phyloP scores from a whole-genome alignment of 1,139 yeast species.

The Candida smagusa region DNA sequence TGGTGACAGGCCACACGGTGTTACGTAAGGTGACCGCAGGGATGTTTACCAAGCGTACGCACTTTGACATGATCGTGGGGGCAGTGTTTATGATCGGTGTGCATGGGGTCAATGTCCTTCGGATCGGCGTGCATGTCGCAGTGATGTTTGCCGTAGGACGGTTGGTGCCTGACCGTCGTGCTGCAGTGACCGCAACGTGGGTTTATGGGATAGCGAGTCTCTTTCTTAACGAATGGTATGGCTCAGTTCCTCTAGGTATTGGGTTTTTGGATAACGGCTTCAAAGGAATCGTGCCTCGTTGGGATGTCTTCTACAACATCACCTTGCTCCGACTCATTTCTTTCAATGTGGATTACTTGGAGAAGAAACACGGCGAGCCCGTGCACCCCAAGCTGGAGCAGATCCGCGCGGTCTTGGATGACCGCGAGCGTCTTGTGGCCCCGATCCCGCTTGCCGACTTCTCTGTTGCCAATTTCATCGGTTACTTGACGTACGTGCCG shows the following conservation, averaged over 20 bases:
- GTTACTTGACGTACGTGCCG: slow-evolving; percentile 83
- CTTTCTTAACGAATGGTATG: slow-evolving; percentile 69
- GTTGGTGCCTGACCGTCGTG: slow-evolving; percentile 24
- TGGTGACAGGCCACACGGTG: slow-evolving; percentile 52
- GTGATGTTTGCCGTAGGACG: slow-evolving; percentile 56
- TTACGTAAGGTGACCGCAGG: slow-evolving; percentile 40
- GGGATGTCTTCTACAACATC: slow-evolving; percentile 96
- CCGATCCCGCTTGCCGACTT: slow-evolving; percentile 64
- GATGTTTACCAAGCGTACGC: slow-evolving; percentile 32
- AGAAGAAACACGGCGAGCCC: slow-evolving; percentile 25
- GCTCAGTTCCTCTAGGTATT: slow-evolving; percentile 53
- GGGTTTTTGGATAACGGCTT: slow-evolving; percentile 53
- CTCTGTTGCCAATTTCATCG: slow-evolving; percentile 58
- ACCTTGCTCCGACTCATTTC: slow-evolving; percentile 81
- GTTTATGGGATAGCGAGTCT: slow-evolving; percentile 69
- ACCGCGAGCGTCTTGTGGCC: slow-evolving; percentile 64
- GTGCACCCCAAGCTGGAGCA: slow-evolving; percentile 2
- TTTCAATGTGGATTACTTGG: slow-evolving; percentile 73
- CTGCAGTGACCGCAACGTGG: slow-evolving; percentile 57
- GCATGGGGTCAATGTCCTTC: slow-evolving; percentile 74
- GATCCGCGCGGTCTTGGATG: slow-evolving; percentile 34
- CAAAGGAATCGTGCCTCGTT: slow-evolving; percentile 75
- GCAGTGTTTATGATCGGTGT: slow-evolving; percentile 64
- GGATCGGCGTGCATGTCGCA: slow-evolving; percentile 55
- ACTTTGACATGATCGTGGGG: slow-evolving; percentile 74